A percentile compares a stretch with the other conserved stretches of the same genome.
Evolutionary conservation across 2,329 filamentous ascomycete genomes (phyloP).

Genomic region (Macroventuria anomochaeta): DNA sequence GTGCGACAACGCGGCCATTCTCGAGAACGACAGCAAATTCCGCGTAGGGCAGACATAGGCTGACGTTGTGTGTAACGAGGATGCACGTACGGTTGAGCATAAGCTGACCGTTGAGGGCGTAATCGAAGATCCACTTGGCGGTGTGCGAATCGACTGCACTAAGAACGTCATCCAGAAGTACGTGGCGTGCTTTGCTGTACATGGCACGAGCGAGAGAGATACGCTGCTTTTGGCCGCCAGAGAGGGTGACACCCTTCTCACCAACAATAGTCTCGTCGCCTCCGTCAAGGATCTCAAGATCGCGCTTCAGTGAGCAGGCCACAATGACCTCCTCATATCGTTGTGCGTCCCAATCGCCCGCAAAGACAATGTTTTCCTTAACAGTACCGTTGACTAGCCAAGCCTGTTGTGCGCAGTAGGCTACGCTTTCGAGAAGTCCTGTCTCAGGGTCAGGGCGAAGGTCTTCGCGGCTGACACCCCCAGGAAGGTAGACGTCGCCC

Average conservation of each 20-base stretch:
- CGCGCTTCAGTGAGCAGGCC: conserved; percentile 88
- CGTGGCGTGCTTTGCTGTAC: conserved; percentile 92
- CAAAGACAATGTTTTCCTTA: conserved; percentile 94
- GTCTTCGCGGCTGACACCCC: conserved; percentile 84
- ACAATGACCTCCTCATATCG: conserved; percentile 88
- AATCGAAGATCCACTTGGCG: conserved; percentile 95
- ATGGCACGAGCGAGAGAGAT: conserved; percentile 95
- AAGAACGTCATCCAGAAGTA: conserved; percentile 92
- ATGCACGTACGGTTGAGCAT: conserved; percentile 92
- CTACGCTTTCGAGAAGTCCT: conserved; percentile 86
- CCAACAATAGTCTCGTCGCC: conserved; percentile 94
- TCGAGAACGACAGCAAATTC: conserved; percentile 84
- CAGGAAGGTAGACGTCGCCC: conserved; percentile 83
- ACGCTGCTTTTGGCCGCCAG: conserved; percentile 95
- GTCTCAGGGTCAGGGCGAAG: conserved; percentile 81
- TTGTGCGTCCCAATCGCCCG: conserved; percentile 77
- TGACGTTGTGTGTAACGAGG: conserved; percentile 91
- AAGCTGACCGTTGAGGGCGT: conserved; percentile 86
- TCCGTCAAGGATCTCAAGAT: conserved; percentile 88
- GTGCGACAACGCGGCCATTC: conserved; percentile 78
- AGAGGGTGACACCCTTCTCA: conserved; percentile 96
- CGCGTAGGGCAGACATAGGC: conserved; percentile 82
- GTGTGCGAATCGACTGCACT: conserved; percentile 98
- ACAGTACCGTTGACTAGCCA: conserved; percentile 97
- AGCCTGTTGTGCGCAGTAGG: conserved; percentile 94